Conservation (phyloP, 2,329 filamentous ascomycete species). For the Pestalotiopsis sp. region DNA sequence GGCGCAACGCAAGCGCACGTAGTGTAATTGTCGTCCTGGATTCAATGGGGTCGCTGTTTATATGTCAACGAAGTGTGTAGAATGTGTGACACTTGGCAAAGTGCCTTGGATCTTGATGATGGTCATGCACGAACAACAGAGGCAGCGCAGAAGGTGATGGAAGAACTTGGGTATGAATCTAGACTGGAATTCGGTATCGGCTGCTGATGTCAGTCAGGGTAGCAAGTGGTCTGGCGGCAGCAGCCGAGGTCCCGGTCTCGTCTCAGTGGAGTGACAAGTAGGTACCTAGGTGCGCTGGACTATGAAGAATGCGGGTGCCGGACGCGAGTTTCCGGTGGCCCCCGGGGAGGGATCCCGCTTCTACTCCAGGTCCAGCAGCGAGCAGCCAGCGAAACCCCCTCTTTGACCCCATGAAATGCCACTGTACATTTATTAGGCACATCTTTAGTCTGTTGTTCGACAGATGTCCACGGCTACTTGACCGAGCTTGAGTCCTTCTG, state of each 20-base stretch:
- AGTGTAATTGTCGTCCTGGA: background rate
- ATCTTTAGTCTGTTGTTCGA: background rate
- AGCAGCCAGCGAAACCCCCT: background rate
- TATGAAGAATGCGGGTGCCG: background rate
- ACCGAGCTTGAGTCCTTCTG: background rate
- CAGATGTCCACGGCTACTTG: background rate
- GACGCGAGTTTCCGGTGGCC: background rate
- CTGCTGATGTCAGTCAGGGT: conserved; percentile 12
- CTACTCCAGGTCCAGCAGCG: background rate
- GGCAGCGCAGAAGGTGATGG: conserved; percentile 6
- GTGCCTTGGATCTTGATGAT: background rate
- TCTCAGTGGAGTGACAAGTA: background rate
- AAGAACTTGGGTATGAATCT: background rate
- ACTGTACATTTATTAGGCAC: background rate
- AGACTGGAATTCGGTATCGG: background rate
- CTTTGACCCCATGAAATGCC: background rate
- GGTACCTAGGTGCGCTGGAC: background rate
- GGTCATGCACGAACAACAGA: background rate
- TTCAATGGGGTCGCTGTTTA: background rate
- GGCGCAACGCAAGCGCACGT: background rate
- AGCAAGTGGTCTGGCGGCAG: background rate
- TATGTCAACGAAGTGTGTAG: background rate
- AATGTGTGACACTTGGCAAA: background rate
- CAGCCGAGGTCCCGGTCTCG: conserved; percentile 1
- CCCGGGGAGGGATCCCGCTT: background rate